phyloP scores from a whole-genome alignment of 164 flowering plant species.

The Dillenia turbinata region DNA sequence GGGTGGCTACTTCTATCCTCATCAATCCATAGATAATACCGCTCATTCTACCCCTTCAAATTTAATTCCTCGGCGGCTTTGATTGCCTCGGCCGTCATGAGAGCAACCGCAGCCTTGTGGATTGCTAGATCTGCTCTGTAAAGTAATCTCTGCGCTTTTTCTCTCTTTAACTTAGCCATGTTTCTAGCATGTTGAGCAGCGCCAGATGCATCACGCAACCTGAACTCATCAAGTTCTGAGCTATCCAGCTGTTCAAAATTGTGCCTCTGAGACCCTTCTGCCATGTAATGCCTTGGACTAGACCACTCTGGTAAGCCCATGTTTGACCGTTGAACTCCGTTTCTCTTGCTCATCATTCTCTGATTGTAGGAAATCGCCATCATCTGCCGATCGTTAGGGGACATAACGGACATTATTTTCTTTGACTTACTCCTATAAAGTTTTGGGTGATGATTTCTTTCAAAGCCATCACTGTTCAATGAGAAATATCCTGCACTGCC shows the following conservation, averaged over 20 bases:
- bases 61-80: slow-evolving; percentile 44
- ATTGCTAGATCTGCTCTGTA: slow-evolving; percentile 78
- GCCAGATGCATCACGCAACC: slow-evolving; percentile 76
- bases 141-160: slow-evolving; percentile 71
- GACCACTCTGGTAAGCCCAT: slow-evolving; percentile 46
- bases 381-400: slow-evolving; percentile 27
- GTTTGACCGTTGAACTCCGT: slow-evolving; percentile 41
- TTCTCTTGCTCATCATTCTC: slow-evolving; percentile 36
- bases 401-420: slow-evolving; percentile 34
- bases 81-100: slow-evolving; percentile 82
- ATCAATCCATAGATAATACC: neutral
- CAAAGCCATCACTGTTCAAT: slow-evolving; percentile 40
- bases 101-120: slow-evolving; percentile 84
- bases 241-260: slow-evolving; percentile 38
- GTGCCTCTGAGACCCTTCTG: slow-evolving; percentile 32
- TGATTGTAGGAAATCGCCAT: slow-evolving; percentile 24
- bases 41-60: slow-evolving; percentile 29
- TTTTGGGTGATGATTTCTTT: slow-evolving; percentile 40
- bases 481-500: slow-evolving; percentile 33
- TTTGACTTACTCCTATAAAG: slow-evolving; percentile 45
- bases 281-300: slow-evolving; percentile 28
- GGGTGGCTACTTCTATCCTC: neutral
- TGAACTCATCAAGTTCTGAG: slow-evolving; percentile 70
- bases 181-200: slow-evolving; percentile 72
- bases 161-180: slow-evolving; percentile 81